phyloP scores from a whole-genome alignment of 768 basidiomycete genomes.

The Rhodosporidiobolus odoratus region DNA sequence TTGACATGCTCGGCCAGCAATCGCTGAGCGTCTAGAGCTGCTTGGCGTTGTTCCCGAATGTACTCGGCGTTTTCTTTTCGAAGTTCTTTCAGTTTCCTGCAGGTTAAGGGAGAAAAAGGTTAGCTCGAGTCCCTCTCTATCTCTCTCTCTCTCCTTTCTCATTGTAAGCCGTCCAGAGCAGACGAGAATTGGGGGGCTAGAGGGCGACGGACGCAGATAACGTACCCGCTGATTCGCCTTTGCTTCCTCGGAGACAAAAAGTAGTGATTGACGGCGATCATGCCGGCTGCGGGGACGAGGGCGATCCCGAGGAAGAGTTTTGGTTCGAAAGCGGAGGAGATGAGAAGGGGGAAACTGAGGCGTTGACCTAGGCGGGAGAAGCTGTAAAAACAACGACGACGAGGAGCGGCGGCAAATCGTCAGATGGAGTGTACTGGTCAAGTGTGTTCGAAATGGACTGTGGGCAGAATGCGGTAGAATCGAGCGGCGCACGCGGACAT shows the following conservation, averaged over 20 bases:
- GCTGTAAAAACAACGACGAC: too few relatives aligned
- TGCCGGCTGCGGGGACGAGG: conserved; percentile 45
- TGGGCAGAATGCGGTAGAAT: too few relatives aligned
- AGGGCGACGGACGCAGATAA: conserved; percentile 35
- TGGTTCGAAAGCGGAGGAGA: conserved; percentile 45
- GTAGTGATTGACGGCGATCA: conserved; percentile 46
- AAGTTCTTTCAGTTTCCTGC: conserved; percentile 63
- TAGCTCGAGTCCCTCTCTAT: too few relatives aligned
- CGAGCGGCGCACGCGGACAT: too few relatives aligned
- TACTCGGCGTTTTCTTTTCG: conserved; percentile 62
- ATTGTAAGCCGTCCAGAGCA: too few relatives aligned
- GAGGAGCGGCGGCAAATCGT: too few relatives aligned
- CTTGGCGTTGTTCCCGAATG: conserved; percentile 58
- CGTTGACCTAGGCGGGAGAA: conserved; percentile 48
- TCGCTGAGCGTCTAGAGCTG: conserved; percentile 59
- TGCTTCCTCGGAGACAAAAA: conserved; percentile 45
- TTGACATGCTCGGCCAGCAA: conserved; percentile 65
- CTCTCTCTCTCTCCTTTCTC: too few relatives aligned
- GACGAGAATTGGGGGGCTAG: conserved; percentile 42
- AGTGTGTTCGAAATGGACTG: too few relatives aligned
- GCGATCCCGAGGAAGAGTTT: conserved; percentile 44
- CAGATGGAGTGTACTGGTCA: too few relatives aligned
- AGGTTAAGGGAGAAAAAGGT: conserved; percentile 49
- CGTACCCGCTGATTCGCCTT: conserved; percentile 43
- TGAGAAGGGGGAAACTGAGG: conserved; percentile 40